Evolutionary conservation across 23 red algal species (phyloP).

Genomic region (Cyanidioschyzon merolae): DNA sequence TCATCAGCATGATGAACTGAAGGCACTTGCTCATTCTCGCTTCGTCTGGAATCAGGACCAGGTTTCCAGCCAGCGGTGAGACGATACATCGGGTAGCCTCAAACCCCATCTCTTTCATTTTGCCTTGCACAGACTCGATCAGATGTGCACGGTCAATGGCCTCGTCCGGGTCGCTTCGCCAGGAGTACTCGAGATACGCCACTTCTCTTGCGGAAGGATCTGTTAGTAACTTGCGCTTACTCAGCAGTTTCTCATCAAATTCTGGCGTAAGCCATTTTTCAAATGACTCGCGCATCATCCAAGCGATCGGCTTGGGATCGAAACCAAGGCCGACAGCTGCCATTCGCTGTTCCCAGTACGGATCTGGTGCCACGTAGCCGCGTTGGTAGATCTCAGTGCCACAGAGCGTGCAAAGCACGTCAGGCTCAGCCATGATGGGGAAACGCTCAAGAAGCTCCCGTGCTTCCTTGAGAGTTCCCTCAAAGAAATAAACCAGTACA

Average conservation of each 20-base stretch:
- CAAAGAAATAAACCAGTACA: constrained; percentile 1
- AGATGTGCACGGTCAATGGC: background rate
- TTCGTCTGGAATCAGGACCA: background rate
- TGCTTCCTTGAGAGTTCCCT: background rate
- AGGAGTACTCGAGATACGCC: background rate
- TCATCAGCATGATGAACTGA: constrained; percentile 10
- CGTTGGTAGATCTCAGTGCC: constrained; percentile 1
- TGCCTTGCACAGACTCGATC: background rate
- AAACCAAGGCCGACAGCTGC: background rate
- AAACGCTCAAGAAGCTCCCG: background rate
- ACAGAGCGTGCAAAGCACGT: background rate
- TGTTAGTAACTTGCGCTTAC: background rate
- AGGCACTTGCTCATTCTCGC: background rate
- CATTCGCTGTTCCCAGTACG: constrained; percentile 20
- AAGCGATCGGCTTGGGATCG: constrained; percentile 7
- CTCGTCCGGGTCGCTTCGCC: background rate
- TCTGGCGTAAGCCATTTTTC: background rate
- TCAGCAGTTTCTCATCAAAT: background rate
- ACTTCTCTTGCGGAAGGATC: background rate
- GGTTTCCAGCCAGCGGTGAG: background rate
- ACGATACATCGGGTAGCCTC: background rate
- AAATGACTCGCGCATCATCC: constrained; percentile 11
- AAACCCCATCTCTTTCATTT: background rate
- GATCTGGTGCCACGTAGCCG: background rate
- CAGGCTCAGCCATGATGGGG: background rate